Base-by-base conservation (phyloP, 1,284 basidiomycete genomes). In the Agaricales sp. region DNA sequence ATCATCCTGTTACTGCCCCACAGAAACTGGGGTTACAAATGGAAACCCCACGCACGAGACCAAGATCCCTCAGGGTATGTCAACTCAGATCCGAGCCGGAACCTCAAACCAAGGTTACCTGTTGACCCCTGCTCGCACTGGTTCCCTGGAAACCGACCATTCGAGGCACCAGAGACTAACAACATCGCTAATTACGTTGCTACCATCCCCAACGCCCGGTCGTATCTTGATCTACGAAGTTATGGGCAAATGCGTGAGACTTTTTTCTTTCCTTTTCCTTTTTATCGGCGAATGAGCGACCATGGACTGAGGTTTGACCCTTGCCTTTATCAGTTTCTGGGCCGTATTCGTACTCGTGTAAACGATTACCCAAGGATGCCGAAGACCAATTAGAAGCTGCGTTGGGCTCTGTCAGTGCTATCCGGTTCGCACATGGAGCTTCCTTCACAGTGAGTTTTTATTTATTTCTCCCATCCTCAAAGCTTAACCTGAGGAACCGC, bases 381-480 rank as follows among this genome's bases (percentile, higher is more conserved):
- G 91, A 94, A 62, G 83, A 92, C 60, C 77, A 87, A 56, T 70
- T 84, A 52, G 90, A 94, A 63, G 84, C 85, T 6, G 82, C 80
- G 2, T 63, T 84, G 0, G 88, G 87, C 0, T 85, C 85, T 0
- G 74, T 76, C 0, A 73, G 78, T 47, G 82, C 86, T 2, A 67
- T 87, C 47, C 72, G 72, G 49, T 62, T 65, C 2, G 69, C 71
- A 1, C 76, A 87, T 58, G 82, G 85, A 4, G 77, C 70, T 2
- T 18, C 61, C 0, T 77, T 75, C 57, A 66, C 66, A 35, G 78
- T 78, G 55, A 26, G 67, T 58, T 16, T 18, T 13, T 30, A 2
- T 20, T 24, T 49, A 43, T 2, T 46, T 19, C 41, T 26, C 16
- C 23, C 19, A 47, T 51, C 25, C 38, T 45, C 43, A 43, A 21